Conservation (phyloP, 2,329 filamentous ascomycete genomes). For the Fusarium drepaniforme region DNA sequence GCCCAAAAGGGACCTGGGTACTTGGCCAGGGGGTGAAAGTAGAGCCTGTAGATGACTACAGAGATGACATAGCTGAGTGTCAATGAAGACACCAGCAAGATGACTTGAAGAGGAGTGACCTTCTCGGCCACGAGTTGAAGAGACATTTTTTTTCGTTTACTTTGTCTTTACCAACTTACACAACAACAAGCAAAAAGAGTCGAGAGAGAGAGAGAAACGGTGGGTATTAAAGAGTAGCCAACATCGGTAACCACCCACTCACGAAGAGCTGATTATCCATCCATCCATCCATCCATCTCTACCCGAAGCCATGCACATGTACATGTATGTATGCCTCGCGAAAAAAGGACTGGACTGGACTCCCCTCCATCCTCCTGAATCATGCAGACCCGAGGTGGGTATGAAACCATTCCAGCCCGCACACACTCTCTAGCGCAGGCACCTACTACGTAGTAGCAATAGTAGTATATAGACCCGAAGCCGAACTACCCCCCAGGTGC, state of each 20-base stretch:
- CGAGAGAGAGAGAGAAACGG: neutral
- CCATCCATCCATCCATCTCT: neutral
- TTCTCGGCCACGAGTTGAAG: neutral
- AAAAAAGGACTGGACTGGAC: too few relatives aligned
- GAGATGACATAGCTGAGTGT: neutral
- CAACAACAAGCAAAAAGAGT: neutral
- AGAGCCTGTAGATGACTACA: slow-evolving; percentile 38
- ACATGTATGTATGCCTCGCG: too few relatives aligned
- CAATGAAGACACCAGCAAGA: neutral
- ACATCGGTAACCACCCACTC: neutral
- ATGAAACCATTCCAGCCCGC: neutral
- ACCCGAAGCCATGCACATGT: too few relatives aligned
- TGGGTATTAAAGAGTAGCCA: neutral
- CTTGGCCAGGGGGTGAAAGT: slow-evolving; percentile 63
- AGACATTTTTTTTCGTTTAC: neutral
- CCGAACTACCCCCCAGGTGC: too few relatives aligned
- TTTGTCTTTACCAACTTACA: neutral
- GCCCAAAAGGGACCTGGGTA: slow-evolving; percentile 69
- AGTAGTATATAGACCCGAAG: neutral
- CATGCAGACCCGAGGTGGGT: neutral
- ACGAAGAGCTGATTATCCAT: neutral
- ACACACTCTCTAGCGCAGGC: neutral
- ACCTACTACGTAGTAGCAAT: neutral
- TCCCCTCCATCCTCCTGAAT: neutral
- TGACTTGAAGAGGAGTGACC: neutral